Base-by-base conservation (phyloP, 371 early-diverging fungal species). In the Blastocladiella emersonii region DNA sequence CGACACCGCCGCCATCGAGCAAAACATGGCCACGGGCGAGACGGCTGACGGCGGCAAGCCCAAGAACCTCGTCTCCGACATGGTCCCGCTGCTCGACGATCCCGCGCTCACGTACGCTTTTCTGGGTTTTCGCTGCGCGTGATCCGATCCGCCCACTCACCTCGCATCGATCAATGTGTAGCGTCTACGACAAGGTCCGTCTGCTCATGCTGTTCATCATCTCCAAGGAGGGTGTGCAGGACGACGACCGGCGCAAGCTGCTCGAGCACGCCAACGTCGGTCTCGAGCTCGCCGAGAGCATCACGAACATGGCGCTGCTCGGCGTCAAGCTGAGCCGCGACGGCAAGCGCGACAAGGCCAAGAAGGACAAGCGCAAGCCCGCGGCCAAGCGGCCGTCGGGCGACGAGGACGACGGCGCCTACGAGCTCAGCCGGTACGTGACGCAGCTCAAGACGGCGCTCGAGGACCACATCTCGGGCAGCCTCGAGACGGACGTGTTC, bases 11-110 rank as follows among this genome's bases (percentile, higher is more conserved):
- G 74, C 82, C 30, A 76, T 94, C 30, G 94, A 96, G 70, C 90
- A 89, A 81, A 90, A 95, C 56, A 75, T 95, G 65, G 93, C 91
- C 0, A 89, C 87, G 61, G 95, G 95, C 41, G 87, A 85, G 66
- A 92, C 88, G 0, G 75, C 88, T 0, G 91, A 92, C 27, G 93
- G 93, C 0, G 82, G 76, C 21, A 71, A 75, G 34, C 83, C 85
- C 32, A 85, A 83, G 62, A 81, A 92, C 44, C 73, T 90, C 41
- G 78, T 90, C 32, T 80, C 88, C 19, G 91, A 91, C 48, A 75
- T 97, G 76, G 80, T 85, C 8, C 90, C 90, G 23, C 73, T 91
- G 41, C 75, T 95, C 49, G 88, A 87, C 78, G 85, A 90, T 63
- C 79, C 84, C 12, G 71, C 75, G 49, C 76, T 87, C 56, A 76